phyloP scores from a whole-genome alignment of 495 filamentous ascomycete species.

The Polyplosphaeria fusca region DNA sequence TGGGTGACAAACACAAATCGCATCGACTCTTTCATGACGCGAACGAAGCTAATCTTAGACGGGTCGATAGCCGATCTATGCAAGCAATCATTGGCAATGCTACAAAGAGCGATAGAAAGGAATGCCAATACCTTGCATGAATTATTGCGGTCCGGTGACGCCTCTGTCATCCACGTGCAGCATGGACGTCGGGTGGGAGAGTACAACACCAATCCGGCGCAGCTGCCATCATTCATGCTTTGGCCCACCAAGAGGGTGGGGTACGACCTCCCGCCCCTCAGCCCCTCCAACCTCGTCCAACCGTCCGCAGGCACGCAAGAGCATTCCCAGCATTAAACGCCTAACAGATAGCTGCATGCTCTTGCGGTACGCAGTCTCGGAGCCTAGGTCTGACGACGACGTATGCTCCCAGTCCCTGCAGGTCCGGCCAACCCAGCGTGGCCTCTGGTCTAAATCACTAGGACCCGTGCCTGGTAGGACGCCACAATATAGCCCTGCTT shows the following conservation, averaged over 20 bases:
- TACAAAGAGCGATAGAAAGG: too few relatives aligned
- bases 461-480: background rate
- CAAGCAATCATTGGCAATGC: too few relatives aligned
- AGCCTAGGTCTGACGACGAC: too few relatives aligned
- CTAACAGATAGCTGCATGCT: conserved; percentile 4
- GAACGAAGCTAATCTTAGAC: too few relatives aligned
- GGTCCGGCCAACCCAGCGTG: background rate
- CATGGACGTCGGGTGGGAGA: background rate
- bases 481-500: too few relatives aligned
- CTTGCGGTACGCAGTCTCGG: conserved; percentile 12
- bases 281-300: background rate
- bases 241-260: background rate
- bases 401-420: too few relatives aligned
- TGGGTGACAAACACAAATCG: conserved; percentile 59
- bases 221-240: background rate
- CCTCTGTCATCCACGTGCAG: background rate
- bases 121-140: background rate
- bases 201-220: background rate
- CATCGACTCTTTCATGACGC: background rate
- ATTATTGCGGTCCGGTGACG: background rate
- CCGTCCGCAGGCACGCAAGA: conserved; percentile 17
- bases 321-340: conserved; percentile 12
- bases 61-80: too few relatives aligned
- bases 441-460: background rate
- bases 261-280: background rate